phyloP scores from a whole-genome alignment of 129 eudicot genomes.

The Saposhnikovia divaricata region DNA sequence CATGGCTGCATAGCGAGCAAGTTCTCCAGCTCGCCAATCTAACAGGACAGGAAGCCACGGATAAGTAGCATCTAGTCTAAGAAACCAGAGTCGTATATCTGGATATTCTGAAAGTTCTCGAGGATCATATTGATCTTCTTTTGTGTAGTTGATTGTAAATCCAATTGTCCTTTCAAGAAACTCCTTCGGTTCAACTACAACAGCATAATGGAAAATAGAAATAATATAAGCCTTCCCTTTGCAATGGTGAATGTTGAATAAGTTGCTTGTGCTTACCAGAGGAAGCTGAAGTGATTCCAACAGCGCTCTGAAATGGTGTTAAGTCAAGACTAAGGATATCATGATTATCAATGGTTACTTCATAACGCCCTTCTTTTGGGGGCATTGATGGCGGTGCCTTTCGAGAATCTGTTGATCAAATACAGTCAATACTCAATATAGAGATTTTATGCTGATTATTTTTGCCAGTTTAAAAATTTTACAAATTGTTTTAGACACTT shows the following conservation, averaged over 20 bases:
- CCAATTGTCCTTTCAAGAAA: slow-evolving; percentile 78
- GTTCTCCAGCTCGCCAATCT: slow-evolving; percentile 97
- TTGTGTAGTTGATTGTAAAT: slow-evolving; percentile 61
- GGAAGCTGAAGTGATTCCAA: slow-evolving; percentile 42
- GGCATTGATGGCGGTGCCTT: slow-evolving; percentile 75
- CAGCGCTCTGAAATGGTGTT: slow-evolving; percentile 48
- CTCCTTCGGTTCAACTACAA: slow-evolving; percentile 63
- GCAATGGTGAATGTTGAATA: not conserved
- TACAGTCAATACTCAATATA: not conserved
- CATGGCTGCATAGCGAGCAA: slow-evolving; percentile 97
- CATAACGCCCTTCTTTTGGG: slow-evolving; percentile 75
- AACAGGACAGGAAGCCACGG: slow-evolving; percentile 86
- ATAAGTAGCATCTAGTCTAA: slow-evolving; percentile 76
- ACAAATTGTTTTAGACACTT: not conserved
- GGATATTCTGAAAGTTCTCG: slow-evolving; percentile 83
- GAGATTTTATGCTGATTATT: too few species aligned
- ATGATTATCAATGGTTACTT: slow-evolving; percentile 61
- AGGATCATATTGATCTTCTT: slow-evolving; percentile 67
- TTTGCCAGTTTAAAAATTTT: not conserved
- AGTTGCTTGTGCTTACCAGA: slow-evolving; percentile 36
- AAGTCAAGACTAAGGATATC: slow-evolving; percentile 48
- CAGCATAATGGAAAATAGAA: not conserved
- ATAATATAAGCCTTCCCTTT: not conserved
- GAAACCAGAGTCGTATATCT: slow-evolving; percentile 89
- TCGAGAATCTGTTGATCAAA: slow-evolving; percentile 30